Percentiles rank a stretch among this genome's conserved stretches.
Conservation (phyloP, 352 stramenopile genomes). For the Phytophthora pisi region DNA sequence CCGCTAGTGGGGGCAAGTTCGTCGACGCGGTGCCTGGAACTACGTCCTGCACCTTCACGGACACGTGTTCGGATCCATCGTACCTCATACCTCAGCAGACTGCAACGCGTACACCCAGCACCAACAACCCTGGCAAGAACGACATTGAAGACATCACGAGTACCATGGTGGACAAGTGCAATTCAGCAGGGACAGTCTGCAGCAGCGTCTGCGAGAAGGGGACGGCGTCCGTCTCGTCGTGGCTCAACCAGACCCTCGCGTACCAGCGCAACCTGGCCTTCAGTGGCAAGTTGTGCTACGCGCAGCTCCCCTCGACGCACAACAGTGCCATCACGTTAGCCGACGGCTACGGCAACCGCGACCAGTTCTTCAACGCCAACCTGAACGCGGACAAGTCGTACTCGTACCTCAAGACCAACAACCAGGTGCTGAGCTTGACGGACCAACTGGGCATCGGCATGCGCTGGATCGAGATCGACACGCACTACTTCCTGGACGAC, state of each 20-base stretch:
- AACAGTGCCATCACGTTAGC: conserved; percentile 66
- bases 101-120: conserved; percentile 37
- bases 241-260: conserved; percentile 47
- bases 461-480: conserved; percentile 67
- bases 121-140: conserved; percentile 50
- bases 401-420: conserved; percentile 71
- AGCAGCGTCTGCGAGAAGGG: conserved; percentile 54
- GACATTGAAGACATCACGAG: conserved; percentile 38
- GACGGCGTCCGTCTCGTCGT: conserved; percentile 37
- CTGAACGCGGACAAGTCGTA: conserved; percentile 46
- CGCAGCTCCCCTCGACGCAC: conserved; percentile 58
- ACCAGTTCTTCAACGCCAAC: conserved; percentile 63
- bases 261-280: conserved; percentile 58
- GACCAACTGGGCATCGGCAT: conserved; percentile 67
- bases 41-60: conserved; percentile 37
- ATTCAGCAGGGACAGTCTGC: conserved; percentile 42
- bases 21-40: conserved; percentile 45
- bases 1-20: conserved; percentile 33
- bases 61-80: conserved; percentile 43
- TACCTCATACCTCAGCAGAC: conserved; percentile 40
- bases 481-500: conserved; percentile 66
- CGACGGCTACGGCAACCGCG: conserved; percentile 61
- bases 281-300: conserved; percentile 46
- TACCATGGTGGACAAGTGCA: conserved; percentile 44
- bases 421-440: conserved; percentile 61